Evolutionary conservation across 345 rosid species (phyloP).

Genomic region (Brassica carinata): DNA sequence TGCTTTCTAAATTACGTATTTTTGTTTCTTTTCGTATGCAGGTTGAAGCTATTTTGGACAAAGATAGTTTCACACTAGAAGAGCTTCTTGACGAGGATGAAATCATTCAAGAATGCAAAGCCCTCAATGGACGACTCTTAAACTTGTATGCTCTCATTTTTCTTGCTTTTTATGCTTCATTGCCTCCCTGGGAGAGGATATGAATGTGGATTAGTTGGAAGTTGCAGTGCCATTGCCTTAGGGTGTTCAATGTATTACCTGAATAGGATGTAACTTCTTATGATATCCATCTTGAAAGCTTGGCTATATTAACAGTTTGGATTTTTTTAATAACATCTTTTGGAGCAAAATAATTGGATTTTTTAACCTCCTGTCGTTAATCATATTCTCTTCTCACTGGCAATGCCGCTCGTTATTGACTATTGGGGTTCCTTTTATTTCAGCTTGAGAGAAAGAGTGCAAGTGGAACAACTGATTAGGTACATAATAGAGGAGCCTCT

Average conservation of each 20-base stretch:
- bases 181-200: slow-evolving; percentile 6
- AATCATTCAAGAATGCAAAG: slow-evolving; percentile 97
- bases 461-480: slow-evolving; percentile 74
- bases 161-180: slow-evolving; percentile 20
- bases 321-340: not conserved
- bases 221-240: not conserved
- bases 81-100: slow-evolving; percentile 98
- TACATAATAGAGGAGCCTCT: slow-evolving; percentile 81
- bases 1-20: slow-evolving; percentile 6
- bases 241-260: slow-evolving; percentile 3
- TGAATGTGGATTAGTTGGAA: slow-evolving; percentile 6
- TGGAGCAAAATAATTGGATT: not conserved
- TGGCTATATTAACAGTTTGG: not conserved
- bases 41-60: slow-evolving; percentile 95
- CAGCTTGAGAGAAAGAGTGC: slow-evolving; percentile 80
- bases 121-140: slow-evolving; percentile 80
- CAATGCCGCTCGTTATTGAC: slow-evolving; percentile 19
- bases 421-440: slow-evolving; percentile 30
- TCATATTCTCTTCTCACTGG: slow-evolving; percentile 8
- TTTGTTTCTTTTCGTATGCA: slow-evolving; percentile 35
- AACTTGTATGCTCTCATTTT: slow-evolving; percentile 61
- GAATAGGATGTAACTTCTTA: not conserved
- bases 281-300: slow-evolving; percentile 6
- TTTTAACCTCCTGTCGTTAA: not conserved
- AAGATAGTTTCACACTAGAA: slow-evolving; percentile 77